Evolutionary conservation across 306 rosid species (phyloP).

Genomic region (Arachis stenosperma): DNA sequence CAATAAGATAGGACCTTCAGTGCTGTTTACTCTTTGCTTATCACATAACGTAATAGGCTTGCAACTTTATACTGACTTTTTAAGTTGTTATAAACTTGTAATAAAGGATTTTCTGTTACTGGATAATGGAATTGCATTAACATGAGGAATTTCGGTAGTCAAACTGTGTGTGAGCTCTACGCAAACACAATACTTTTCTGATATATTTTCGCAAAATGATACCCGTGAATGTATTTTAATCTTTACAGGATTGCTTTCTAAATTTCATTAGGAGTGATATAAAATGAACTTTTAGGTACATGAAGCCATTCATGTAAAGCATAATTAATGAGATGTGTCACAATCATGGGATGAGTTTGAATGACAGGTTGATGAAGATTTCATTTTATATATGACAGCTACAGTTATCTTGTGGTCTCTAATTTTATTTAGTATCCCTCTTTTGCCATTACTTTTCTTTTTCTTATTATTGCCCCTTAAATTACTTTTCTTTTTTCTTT

Average conservation of each 20-base stretch:
- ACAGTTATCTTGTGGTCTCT: slow-evolving; percentile 1
- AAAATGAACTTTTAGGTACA: background rate
- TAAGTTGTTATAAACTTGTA: background rate
- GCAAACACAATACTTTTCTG: too few species aligned
- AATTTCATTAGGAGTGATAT: background rate
- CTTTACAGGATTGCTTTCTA: background rate
- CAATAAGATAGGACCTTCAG: background rate
- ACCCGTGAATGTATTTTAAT: background rate
- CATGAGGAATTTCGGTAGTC: background rate
- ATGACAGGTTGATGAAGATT: background rate
- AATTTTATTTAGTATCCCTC: slow-evolving; percentile 11
- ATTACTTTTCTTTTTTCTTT: slow-evolving; percentile 1
- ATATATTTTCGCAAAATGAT: too few species aligned
- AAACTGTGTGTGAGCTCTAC: too few species aligned
- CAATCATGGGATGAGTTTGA: background rate
- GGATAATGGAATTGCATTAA: background rate
- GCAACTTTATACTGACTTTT: background rate
- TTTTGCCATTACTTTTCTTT: slow-evolving; percentile 4
- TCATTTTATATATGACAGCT: background rate
- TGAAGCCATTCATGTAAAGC: slow-evolving; percentile 1
- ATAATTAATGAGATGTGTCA: slow-evolving; percentile 2
- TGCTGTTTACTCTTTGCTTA: background rate
- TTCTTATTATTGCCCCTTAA: slow-evolving; percentile 3
- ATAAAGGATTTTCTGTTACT: background rate
- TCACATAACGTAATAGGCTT: background rate